phyloP scores from a whole-genome alignment of 371 early-diverging fungal species.

The Batrachochytrium dendrobatidis region DNA sequence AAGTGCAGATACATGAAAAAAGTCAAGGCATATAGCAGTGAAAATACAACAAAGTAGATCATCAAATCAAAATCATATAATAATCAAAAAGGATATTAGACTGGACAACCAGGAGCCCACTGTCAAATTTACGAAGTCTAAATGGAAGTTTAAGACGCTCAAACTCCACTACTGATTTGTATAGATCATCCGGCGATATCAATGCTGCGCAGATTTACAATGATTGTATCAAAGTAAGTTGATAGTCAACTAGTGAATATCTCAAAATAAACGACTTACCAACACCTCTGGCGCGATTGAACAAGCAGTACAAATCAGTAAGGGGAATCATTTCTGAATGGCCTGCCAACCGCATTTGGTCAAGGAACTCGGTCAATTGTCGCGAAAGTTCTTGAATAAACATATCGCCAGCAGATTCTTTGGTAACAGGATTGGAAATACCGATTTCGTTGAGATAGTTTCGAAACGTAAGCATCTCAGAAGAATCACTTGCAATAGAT shows the following conservation, averaged over 20 bases:
- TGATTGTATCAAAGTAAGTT: neutral
- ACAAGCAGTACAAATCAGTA: slow-evolving; percentile 85
- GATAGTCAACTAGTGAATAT: neutral
- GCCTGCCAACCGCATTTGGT: slow-evolving; percentile 43
- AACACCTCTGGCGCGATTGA: slow-evolving; percentile 83
- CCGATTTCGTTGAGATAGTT: slow-evolving; percentile 75
- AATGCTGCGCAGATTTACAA: slow-evolving; percentile 41
- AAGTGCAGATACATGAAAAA: neutral
- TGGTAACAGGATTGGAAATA: slow-evolving; percentile 81
- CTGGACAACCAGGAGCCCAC: slow-evolving; percentile 71
- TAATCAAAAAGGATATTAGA: slow-evolving; percentile 22
- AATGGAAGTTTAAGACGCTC: slow-evolving; percentile 59
- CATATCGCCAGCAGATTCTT: slow-evolving; percentile 71
- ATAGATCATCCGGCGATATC: slow-evolving; percentile 81
- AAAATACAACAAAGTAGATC: neutral
- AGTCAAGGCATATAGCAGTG: slow-evolving; percentile 4
- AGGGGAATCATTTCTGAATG: slow-evolving; percentile 64
- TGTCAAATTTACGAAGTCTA: slow-evolving; percentile 63
- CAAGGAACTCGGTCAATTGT: slow-evolving; percentile 74
- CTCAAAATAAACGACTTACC: slow-evolving; percentile 40
- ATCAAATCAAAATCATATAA: too few relatives aligned
- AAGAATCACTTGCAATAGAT: slow-evolving; percentile 34
- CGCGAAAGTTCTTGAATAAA: slow-evolving; percentile 78
- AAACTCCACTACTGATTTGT: slow-evolving; percentile 63
- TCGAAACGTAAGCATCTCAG: slow-evolving; percentile 43